Conservation (phyloP, 2,329 filamentous ascomycete genomes). For the Fusarium sp. region DNA sequence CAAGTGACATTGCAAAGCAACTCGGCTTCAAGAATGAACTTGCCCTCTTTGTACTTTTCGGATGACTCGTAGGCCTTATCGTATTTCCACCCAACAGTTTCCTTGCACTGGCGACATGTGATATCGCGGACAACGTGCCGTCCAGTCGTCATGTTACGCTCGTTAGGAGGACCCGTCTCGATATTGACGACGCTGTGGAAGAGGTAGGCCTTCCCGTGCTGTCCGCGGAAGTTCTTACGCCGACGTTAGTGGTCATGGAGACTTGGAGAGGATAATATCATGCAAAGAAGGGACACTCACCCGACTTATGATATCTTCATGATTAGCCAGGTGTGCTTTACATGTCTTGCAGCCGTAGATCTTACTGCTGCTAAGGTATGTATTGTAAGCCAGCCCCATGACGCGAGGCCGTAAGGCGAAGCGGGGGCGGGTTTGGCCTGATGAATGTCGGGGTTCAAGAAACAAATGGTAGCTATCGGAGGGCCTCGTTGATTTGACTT, state of each 20-base stretch:
- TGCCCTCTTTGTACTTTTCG: conserved; percentile 99
- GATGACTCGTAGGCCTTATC: conserved; percentile 92
- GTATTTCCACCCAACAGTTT: conserved; percentile 98
- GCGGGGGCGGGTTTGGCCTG: background rate
- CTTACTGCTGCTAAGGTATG: conserved; percentile 85
- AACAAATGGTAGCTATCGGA: background rate
- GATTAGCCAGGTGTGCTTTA: conserved; percentile 94
- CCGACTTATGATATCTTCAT: conserved; percentile 94
- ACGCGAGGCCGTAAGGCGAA: conserved; percentile 35
- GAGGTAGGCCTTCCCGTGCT: conserved; percentile 97
- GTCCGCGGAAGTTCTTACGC: conserved; percentile 91
- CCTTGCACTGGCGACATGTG: conserved; percentile 87
- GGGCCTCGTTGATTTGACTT: background rate
- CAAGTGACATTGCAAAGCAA: conserved; percentile 81
- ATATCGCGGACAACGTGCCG: conserved; percentile 96
- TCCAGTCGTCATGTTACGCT: conserved; percentile 98
- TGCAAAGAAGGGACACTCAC: conserved; percentile 61
- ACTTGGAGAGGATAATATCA: background rate
- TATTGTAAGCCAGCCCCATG: conserved; percentile 93
- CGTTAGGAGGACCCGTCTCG: conserved; percentile 82
- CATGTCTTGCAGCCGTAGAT: conserved; percentile 95
- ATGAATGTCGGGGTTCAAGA: background rate
- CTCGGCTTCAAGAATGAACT: conserved; percentile 95
- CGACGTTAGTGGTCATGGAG: conserved; percentile 11
- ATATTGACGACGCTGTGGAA: conserved; percentile 96